These are phyloP conservation scores for Luffa acutangula DNA, from an alignment of 306 rosid genomes.

Conservation along the genomic window DNA sequence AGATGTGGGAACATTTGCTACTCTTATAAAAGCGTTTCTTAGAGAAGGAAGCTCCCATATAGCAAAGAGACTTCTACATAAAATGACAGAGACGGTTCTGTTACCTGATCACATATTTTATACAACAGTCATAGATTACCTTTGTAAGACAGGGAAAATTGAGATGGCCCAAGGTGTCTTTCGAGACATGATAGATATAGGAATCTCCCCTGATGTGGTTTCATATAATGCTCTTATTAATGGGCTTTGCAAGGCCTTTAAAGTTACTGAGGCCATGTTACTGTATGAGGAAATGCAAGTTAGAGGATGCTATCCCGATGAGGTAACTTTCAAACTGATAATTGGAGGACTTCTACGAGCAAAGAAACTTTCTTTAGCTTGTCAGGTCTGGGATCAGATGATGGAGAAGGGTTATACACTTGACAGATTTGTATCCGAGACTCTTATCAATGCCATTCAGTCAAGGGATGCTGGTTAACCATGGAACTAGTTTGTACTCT, in stretches of 20 bases:
- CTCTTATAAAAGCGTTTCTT: constrained; percentile 62
- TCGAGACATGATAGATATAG: constrained; percentile 58
- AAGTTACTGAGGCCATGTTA: constrained; percentile 47
- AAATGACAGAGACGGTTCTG: constrained; percentile 46
- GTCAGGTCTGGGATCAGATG: constrained; percentile 88
- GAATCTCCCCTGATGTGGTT: constrained; percentile 62
- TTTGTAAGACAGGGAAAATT: constrained; percentile 53
- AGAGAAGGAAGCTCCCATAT: constrained; percentile 45
- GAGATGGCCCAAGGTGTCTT: constrained; percentile 49
- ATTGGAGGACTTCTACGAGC: constrained; percentile 67
- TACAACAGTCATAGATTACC: constrained; percentile 53
- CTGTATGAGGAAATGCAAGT: constrained; percentile 74
- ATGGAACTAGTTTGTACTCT: constrained; percentile 15
- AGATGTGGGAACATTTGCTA: constrained; percentile 65
- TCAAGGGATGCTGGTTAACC: constrained; percentile 33
- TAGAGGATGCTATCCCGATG: constrained; percentile 50
- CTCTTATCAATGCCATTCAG: constrained; percentile 47
- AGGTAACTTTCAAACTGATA: constrained; percentile 76
- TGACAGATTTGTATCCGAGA: constrained; percentile 44
- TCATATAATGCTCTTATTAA: constrained; percentile 81
- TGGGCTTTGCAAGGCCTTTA: constrained; percentile 67
- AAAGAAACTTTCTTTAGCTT: constrained; percentile 47
- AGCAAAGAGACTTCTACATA: constrained; percentile 61
- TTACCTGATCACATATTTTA: constrained; percentile 53
- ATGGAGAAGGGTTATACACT: constrained; percentile 94